A percentile compares a stretch with the other conserved stretches of the same genome.
phyloP scores from a whole-genome alignment of 176 grass and related monocot species.

The Areca catechu region DNA sequence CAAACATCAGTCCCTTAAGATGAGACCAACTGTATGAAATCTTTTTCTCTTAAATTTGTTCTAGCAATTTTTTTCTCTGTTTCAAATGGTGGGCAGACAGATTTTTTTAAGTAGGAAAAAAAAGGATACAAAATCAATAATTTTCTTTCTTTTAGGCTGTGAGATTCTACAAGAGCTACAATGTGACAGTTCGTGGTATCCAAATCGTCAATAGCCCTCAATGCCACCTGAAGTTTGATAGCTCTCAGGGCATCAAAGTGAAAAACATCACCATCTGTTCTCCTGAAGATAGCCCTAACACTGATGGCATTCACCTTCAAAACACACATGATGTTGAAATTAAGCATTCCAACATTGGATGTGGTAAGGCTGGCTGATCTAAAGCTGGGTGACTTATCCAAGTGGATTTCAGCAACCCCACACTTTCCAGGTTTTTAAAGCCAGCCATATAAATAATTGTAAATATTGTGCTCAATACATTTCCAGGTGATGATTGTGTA shows the following conservation, averaged over 20 bases:
- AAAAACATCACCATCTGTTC: constrained; percentile 63
- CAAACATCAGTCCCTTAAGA: neutral
- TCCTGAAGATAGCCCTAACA: constrained; percentile 38
- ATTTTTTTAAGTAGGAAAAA: too few relatives aligned
- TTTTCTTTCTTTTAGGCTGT: constrained; percentile 24
- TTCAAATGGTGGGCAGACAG: too few relatives aligned
- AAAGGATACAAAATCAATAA: neutral
- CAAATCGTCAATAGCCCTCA: constrained; percentile 47
- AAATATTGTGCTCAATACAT: neutral
- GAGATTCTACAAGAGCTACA: constrained; percentile 61
- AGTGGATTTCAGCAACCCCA: too few relatives aligned
- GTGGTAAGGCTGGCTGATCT: constrained; percentile 27
- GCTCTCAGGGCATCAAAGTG: constrained; percentile 44
- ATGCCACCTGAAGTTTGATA: constrained; percentile 82
- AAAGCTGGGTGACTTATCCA: too few relatives aligned
- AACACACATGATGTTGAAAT: constrained; percentile 57
- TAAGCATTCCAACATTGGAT: constrained; percentile 48
- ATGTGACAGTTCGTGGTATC: constrained; percentile 35
- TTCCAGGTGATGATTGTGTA: constrained; percentile 64
- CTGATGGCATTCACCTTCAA: constrained; percentile 78
- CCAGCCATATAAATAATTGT: neutral
- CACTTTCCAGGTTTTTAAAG: too few relatives aligned
- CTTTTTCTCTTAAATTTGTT: neutral
- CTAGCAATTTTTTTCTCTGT: neutral
- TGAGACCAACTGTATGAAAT: constrained; percentile 20